Conservation (phyloP, 1,284 basidiomycete genomes). For the Rhodotorula sp. region DNA sequence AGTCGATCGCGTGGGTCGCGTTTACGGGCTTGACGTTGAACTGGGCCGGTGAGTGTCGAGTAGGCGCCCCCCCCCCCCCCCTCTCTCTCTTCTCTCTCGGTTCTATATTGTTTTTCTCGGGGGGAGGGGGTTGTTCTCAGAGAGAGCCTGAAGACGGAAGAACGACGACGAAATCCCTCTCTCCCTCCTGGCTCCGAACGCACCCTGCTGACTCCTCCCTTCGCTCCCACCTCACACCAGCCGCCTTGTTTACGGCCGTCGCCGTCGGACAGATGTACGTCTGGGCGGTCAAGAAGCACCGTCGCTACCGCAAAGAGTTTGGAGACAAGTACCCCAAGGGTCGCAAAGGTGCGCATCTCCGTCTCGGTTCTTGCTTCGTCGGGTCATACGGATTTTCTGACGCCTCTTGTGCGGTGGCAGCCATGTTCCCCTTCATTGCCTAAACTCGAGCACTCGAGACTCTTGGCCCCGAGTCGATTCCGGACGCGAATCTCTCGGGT, state of each 20-base stretch:
- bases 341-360: conserved; percentile 55
- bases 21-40: conserved; percentile 77
- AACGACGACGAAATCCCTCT: too few species aligned
- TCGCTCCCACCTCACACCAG: conserved; percentile 50
- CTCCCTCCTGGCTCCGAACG: too few species aligned
- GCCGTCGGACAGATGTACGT: conserved; percentile 70
- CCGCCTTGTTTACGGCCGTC: conserved; percentile 69
- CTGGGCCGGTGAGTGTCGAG: conserved; percentile 62
- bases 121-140: too few species aligned
- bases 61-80: too few species aligned
- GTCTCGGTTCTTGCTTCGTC: not conserved
- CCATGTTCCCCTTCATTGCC: conserved; percentile 73
- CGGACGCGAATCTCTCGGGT: not conserved
- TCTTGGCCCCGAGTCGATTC: too few species aligned
- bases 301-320: conserved; percentile 88
- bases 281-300: conserved; percentile 93
- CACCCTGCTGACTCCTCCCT: not conserved
- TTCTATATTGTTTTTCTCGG: too few species aligned
- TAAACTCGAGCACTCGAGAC: conserved; percentile 40
- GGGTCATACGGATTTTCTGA: not conserved
- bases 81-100: too few species aligned
- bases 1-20: conserved; percentile 72
- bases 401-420: conserved; percentile 39
- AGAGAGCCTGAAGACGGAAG: too few species aligned
- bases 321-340: conserved; percentile 74